Conservation (phyloP, 345 rosid genomes). For the Eutrema heterophyllum region DNA sequence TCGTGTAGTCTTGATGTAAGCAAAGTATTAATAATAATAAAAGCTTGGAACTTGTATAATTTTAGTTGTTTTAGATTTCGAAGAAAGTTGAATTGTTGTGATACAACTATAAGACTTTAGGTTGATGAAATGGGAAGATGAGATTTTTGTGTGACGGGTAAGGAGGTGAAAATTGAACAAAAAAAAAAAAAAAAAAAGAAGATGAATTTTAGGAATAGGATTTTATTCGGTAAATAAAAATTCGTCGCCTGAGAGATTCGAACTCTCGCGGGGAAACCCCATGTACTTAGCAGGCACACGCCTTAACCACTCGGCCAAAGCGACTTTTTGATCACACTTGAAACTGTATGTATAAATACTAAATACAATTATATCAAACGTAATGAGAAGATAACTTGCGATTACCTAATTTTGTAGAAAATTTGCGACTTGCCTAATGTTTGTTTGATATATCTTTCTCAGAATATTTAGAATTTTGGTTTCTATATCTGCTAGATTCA, state of each 20-base stretch:
- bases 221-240: neutral
- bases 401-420: too few relatives aligned
- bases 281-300: slow-evolving; percentile 68
- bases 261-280: slow-evolving; percentile 72
- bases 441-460: too few relatives aligned
- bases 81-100: slow-evolving; percentile 47
- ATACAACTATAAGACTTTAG: neutral
- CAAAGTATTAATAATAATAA: neutral
- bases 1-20: neutral
- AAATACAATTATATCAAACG: too few relatives aligned
- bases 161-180: too few relatives aligned
- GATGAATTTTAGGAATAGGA: neutral
- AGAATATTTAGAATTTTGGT: too few relatives aligned
- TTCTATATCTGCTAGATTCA: too few relatives aligned
- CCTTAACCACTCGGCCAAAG: slow-evolving; percentile 41
- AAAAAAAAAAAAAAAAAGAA: neutral
- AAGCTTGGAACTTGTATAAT: neutral
- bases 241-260: slow-evolving; percentile 74
- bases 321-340: too few relatives aligned
- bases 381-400: too few relatives aligned
- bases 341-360: too few relatives aligned
- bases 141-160: too few relatives aligned
- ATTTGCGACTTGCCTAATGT: too few relatives aligned
- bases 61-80: slow-evolving; percentile 21
- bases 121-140: neutral